Evolutionary conservation across 2,329 filamentous ascomycete genomes (phyloP).

Genomic region (Aspergillus jensenii): DNA sequence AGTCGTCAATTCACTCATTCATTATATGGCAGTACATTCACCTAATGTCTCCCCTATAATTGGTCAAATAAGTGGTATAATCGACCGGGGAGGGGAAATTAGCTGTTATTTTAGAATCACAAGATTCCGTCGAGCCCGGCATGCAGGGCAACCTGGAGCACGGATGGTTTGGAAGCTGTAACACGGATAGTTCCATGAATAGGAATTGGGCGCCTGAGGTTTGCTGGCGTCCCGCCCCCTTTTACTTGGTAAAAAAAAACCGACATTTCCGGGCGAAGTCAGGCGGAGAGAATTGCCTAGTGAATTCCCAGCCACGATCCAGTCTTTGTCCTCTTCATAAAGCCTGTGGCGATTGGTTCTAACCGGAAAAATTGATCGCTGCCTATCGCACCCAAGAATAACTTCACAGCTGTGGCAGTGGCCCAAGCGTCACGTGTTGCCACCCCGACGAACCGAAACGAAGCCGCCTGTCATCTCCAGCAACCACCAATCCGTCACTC

Average conservation of each 20-base stretch:
- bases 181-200: not conserved
- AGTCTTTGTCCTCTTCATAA: slow-evolving; percentile 5
- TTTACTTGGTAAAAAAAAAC: not conserved
- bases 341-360: slow-evolving; percentile 1
- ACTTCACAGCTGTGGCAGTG: slow-evolving; percentile 7
- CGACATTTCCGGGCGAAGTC: not conserved
- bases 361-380: slow-evolving; percentile 7
- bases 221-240: not conserved
- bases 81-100: not conserved
- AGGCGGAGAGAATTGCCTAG: not conserved
- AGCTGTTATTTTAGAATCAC: not conserved
- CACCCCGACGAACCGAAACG: slow-evolving; percentile 27
- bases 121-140: not conserved
- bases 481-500: slow-evolving; percentile 25
- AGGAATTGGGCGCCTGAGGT: not conserved
- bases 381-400: slow-evolving; percentile 9
- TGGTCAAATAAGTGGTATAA: not conserved
- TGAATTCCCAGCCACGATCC: not conserved
- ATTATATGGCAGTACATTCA: not conserved
- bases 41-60: not conserved
- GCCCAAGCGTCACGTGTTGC: slow-evolving; percentile 24
- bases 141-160: not conserved
- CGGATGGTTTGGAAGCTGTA: not conserved
- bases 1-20: not conserved
- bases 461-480: slow-evolving; percentile 25